Evolutionary conservation across 805 yeast genomes (phyloP).

Genomic region (Teunomyces cretensis): DNA sequence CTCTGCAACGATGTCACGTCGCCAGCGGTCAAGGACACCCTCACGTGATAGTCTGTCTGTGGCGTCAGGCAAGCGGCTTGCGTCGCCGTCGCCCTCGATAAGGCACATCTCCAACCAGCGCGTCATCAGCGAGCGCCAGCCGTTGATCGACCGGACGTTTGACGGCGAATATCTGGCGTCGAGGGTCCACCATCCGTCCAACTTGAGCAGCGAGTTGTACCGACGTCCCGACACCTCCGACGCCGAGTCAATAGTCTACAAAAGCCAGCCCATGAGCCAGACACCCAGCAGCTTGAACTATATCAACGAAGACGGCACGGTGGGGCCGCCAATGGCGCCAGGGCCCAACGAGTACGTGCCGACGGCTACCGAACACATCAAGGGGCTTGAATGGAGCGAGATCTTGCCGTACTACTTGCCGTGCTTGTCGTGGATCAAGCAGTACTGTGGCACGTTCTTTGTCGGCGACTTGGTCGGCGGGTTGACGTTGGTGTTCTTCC

Average conservation of each 20-base stretch:
- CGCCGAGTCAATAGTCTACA: conserved; percentile 9
- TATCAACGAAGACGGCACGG: not conserved
- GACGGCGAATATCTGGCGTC: not conserved
- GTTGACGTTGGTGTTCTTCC: conserved; percentile 83
- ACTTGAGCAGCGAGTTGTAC: not conserved
- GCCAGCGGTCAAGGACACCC: not conserved
- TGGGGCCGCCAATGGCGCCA: not conserved
- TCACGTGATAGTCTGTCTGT: conserved; percentile 1
- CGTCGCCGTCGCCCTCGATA: conserved; percentile 12
- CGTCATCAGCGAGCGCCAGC: conserved; percentile 17
- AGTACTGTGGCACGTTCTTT: conserved; percentile 43
- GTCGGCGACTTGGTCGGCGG: conserved; percentile 79
- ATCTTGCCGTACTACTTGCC: conserved; percentile 65
- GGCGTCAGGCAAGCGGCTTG: conserved; percentile 2
- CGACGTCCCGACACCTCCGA: conserved; percentile 2
- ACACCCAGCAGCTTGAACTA: conserved; percentile 1
- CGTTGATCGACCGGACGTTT: conserved; percentile 6
- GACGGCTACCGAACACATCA: conserved; percentile 17
- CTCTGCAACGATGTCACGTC: not conserved
- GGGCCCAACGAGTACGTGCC: conserved; percentile 21
- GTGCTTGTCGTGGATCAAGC: conserved; percentile 62
- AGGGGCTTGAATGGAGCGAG: conserved; percentile 26
- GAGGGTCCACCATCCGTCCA: conserved; percentile 1
- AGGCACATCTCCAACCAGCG: conserved; percentile 20
- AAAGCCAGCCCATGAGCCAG: not conserved